Base-by-base conservation (phyloP, 139 green algal species). In the Chlamydomonas asymmetrica region DNA sequence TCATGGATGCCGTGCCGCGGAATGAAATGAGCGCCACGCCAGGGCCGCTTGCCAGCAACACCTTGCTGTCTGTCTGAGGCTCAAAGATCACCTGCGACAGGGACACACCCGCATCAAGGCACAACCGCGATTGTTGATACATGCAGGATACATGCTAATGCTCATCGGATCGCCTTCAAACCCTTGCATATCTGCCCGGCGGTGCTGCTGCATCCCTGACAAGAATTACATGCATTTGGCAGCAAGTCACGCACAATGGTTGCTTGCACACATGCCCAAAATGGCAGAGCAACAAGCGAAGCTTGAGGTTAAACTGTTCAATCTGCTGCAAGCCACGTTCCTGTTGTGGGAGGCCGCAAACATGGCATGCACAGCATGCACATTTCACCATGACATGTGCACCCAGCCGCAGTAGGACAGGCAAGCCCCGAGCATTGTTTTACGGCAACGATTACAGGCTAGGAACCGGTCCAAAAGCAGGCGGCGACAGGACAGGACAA, bases 1-100 rank as follows among this genome's bases (percentile, higher is more conserved):
- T 75, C 16, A 75, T 38, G 29, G 68, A 75, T 0, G 68, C 68
- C 13, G 68, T 75, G 7, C 68, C 68, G 20, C 68, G 68, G 52
- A 75, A 75, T 27, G 38, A 66, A 7, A 75, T 35, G 7, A 75
- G 37, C 4, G 56, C 29, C 29, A 38, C 8, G 56, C 4, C 4
- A 23, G n/a, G 25, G 56, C 8, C 5, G 56, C 45, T 52, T 13
- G 18, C 45, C 45, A 16, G 45, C 45, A n/a, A n/a, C 45, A 52
- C 45, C 45, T 13, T 52, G 18, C 45, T 52, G 45, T 13, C 13
- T 52, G 45, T 16, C 45, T n/a, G n/a, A n/a, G n/a, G n/a, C n/a
- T n/a, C n/a, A n/a, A n/a, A n/a, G n/a, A n/a, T n/a, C n/a, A n/a
- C n/a, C n/a, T n/a, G n/a, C n/a, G n/a, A n/a, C n/a, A n/a, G n/a